Evolutionary conservation across 1,139 yeast species (phyloP), one percentile per base, ranked within the genome.

Genomic region (Blastobotrys serpentis): DNA sequence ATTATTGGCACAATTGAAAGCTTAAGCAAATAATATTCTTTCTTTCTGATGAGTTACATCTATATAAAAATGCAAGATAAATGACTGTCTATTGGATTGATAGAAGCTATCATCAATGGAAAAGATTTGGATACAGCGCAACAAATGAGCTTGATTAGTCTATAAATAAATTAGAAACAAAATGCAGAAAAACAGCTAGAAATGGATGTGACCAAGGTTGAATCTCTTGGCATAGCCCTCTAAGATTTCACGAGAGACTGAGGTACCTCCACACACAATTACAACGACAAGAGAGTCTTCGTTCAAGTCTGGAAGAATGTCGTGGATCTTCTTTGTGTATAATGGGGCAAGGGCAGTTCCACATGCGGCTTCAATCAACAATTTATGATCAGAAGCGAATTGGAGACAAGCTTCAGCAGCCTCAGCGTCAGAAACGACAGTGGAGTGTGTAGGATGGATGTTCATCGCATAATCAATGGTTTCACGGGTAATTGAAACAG

Each of bases 301-400:
- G 34, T 47, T 52, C 18, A 64, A 52, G 33, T 55, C 52, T 1
- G 67, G 67, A 36, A 65, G 45, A 4, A 56, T 48, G 10, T 58
- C 55, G 21, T 51, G 51, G 41, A 65, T 49, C 25, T 53, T 49
- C 30, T 59, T 58, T 29, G 56, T 65, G 59, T 78, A 78, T 3
- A 78, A 73, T 11, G 81, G 70, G 19, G 83, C 77, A 22, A 83
- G 59, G 0, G 88, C 78, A 2, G 86, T 86, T 8, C 89, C 89
- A 66, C 90, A 84, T 1, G 89, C 88, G 0, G 89, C 88, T 57
- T 84, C 90, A 1, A 81, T 78, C 7, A 81, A 68, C 44, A 77
- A 70, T 42, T 74, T 74, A 56, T 73, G 78, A 42, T 73, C 77
- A 17, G 74, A 68, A 10, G 81, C 77, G 56, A 76, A 81, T 44